Conservation (phyloP, 2,329 filamentous ascomycete species). For the Rhynchosporium agropyri region DNA sequence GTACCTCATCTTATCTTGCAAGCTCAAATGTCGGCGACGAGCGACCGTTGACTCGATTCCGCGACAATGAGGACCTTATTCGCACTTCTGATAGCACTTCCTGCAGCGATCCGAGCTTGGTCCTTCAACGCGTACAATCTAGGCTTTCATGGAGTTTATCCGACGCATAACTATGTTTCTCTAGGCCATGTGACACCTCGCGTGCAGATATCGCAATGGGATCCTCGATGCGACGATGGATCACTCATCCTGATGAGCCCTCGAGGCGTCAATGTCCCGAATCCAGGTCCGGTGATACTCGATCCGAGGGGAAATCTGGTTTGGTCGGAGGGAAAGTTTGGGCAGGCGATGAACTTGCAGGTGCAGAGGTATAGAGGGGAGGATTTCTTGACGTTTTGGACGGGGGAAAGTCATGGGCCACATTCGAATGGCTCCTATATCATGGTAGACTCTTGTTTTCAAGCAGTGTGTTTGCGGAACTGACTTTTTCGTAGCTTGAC, state of each 20-base stretch:
- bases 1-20: background rate
- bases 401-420: conserved; percentile 48
- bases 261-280: conserved; percentile 23
- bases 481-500: conserved; percentile 15
- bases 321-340: conserved; percentile 28
- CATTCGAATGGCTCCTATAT: conserved; percentile 38
- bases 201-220: conserved; percentile 22
- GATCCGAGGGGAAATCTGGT: conserved; percentile 27
- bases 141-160: conserved; percentile 25
- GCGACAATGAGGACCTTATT: conserved; percentile 8
- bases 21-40: conserved; percentile 5
- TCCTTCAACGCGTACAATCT: conserved; percentile 25
- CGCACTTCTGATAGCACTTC: conserved; percentile 14
- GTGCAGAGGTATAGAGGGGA: conserved; percentile 48
- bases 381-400: conserved; percentile 53
- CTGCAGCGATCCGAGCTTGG: conserved; percentile 16
- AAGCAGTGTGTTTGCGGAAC: background rate
- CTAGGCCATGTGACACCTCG: conserved; percentile 18
- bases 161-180: conserved; percentile 23
- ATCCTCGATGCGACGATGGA: conserved; percentile 22
- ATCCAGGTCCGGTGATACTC: conserved; percentile 27
- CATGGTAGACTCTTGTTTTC: conserved; percentile 12
- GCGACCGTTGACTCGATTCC: conserved; percentile 7
- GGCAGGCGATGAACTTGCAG: conserved; percentile 30
- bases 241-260: conserved; percentile 25